Percentiles rank a stretch among this genome's conserved stretches.
phyloP scores from a whole-genome alignment of 2,329 filamentous ascomycete species.

The Cryphonectria carpinicola region DNA sequence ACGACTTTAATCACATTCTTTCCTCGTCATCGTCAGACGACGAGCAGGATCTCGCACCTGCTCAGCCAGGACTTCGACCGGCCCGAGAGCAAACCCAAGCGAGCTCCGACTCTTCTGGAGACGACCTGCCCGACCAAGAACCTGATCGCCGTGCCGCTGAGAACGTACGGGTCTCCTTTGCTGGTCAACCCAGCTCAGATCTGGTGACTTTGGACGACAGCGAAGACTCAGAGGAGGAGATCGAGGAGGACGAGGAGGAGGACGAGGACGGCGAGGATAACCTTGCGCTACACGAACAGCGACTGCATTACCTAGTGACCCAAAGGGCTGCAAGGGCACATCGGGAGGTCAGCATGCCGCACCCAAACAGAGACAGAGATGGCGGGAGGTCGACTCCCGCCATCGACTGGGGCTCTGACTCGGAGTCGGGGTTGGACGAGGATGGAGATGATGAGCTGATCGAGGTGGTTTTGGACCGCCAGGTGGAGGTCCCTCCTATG shows the following conservation, averaged over 20 bases:
- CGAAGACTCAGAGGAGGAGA: constrained; percentile 2
- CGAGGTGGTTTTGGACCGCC: constrained; percentile 23
- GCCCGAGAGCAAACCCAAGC: neutral
- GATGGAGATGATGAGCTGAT: constrained; percentile 26
- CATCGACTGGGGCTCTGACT: constrained; percentile 9
- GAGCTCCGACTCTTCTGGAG: neutral
- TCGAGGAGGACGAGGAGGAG: neutral
- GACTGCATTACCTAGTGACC: neutral
- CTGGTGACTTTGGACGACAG: neutral
- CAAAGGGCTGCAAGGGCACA: neutral
- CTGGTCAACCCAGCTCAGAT: neutral
- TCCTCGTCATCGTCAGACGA: neutral
- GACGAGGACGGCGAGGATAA: neutral
- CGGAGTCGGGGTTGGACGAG: constrained; percentile 7
- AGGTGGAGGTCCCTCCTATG: constrained; percentile 12
- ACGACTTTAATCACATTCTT: neutral
- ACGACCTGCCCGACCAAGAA: neutral
- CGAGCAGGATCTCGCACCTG: neutral
- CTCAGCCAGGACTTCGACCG: neutral
- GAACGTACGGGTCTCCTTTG: neutral
- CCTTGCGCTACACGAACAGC: neutral
- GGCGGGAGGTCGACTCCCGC: neutral
- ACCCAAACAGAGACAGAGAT: neutral
- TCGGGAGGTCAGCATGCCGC: neutral
- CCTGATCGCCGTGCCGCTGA: neutral